Evolutionary conservation across 75 land plant genomes (phyloP).

Genomic region (Gnetum montanum): DNA sequence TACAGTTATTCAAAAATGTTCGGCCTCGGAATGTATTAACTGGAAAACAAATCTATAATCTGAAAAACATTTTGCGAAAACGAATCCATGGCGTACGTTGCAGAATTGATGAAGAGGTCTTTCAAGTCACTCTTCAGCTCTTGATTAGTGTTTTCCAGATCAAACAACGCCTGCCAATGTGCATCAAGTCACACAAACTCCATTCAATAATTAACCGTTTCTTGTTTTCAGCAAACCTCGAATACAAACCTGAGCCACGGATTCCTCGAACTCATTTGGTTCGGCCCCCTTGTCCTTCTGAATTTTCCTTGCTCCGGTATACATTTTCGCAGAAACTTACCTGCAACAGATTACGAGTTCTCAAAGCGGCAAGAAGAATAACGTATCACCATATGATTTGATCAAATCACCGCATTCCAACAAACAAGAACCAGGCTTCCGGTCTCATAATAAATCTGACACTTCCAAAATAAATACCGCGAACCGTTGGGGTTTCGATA

Average conservation of each 20-base stretch:
- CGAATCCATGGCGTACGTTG: constrained; percentile 66
- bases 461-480: too few relatives aligned
- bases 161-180: constrained; percentile 60
- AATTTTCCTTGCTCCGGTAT: constrained; percentile 59
- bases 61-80: too few relatives aligned
- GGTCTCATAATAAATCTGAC: not conserved
- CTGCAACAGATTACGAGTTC: too few relatives aligned
- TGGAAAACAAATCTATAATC: too few relatives aligned
- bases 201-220: too few relatives aligned
- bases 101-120: constrained; percentile 71
- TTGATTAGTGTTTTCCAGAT: constrained; percentile 58
- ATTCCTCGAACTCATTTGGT: constrained; percentile 78
- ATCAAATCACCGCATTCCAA: too few relatives aligned
- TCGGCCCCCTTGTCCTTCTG: constrained; percentile 72
- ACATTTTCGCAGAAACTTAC: constrained; percentile 28
- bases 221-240: too few relatives aligned
- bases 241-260: constrained; percentile 59
- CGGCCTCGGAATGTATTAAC: too few relatives aligned
- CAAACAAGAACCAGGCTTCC: not conserved
- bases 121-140: constrained; percentile 74
- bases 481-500: too few relatives aligned
- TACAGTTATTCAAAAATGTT: too few relatives aligned
- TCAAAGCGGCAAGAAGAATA: not conserved
- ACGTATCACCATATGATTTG: too few relatives aligned
- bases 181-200: too few relatives aligned